These are phyloP conservation scores for Hymenoscyphus infarciens DNA, from an alignment of 2,329 filamentous ascomycete species.

Conservation along the genomic window DNA sequence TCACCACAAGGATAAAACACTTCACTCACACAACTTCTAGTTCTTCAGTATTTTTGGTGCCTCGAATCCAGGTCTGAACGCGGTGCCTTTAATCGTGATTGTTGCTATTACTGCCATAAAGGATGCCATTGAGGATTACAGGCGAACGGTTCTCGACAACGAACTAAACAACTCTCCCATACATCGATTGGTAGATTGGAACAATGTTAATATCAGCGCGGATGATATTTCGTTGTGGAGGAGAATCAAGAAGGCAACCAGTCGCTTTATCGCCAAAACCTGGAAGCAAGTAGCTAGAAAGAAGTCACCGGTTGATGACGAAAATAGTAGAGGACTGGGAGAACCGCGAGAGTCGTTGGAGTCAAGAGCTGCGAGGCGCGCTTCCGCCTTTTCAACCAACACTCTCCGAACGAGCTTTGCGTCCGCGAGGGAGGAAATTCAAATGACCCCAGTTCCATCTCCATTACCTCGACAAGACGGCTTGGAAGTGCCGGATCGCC, in stretches of 20 bases:
- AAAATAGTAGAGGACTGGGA: slow-evolving; percentile 26
- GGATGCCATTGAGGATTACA: slow-evolving; percentile 92
- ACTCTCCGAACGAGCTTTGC: slow-evolving; percentile 46
- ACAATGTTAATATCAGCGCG: slow-evolving; percentile 88
- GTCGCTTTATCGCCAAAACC: slow-evolving; percentile 21
- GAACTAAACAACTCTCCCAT: slow-evolving; percentile 95
- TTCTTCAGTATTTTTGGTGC: slow-evolving; percentile 96
- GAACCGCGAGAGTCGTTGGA: slow-evolving; percentile 53
- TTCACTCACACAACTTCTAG: slow-evolving; percentile 47
- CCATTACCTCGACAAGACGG: slow-evolving; percentile 54
- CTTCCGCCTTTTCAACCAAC: slow-evolving; percentile 31
- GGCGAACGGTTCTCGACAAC: slow-evolving; percentile 84
- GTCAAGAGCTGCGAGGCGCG: slow-evolving; percentile 43
- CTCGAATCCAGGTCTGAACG: slow-evolving; percentile 81
- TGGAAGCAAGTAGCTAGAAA: slow-evolving; percentile 50
- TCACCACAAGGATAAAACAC: neutral
- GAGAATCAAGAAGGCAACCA: slow-evolving; percentile 82
- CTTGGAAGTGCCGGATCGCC: slow-evolving; percentile 33
- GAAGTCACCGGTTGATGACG: slow-evolving; percentile 34
- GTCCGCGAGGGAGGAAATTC: slow-evolving; percentile 68
- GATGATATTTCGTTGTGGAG: slow-evolving; percentile 86
- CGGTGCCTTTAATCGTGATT: slow-evolving; percentile 91
- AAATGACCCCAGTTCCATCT: slow-evolving; percentile 93
- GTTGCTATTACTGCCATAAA: slow-evolving; percentile 85
- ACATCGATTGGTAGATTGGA: slow-evolving; percentile 82